Evolutionary conservation across 2,329 filamentous ascomycete genomes (phyloP).

Genomic region (Celoporthe dispersa): DNA sequence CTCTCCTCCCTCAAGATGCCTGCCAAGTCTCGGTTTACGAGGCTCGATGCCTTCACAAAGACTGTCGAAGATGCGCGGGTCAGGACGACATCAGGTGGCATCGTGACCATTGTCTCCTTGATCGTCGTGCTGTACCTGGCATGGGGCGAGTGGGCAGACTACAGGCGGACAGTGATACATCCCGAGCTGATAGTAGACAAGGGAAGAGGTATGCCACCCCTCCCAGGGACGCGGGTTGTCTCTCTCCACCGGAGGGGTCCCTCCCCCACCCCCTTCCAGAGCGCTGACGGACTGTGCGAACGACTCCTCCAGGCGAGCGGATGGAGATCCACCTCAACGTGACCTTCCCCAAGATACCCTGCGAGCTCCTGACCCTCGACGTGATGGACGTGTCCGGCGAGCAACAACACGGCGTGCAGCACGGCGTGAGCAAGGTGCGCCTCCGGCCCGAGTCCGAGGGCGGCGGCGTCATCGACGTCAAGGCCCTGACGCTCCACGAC

Average conservation of each 20-base stretch:
- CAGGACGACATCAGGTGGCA: slow-evolving; percentile 91
- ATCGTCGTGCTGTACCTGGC: slow-evolving; percentile 86
- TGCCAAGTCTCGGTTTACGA: slow-evolving; percentile 89
- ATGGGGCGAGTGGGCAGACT: slow-evolving; percentile 96
- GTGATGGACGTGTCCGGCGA: slow-evolving; percentile 99
- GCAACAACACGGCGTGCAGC: slow-evolving; percentile 90
- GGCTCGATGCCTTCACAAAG: slow-evolving; percentile 98
- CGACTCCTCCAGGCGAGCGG: slow-evolving; percentile 71
- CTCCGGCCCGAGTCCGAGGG: slow-evolving; percentile 74
- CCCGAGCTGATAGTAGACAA: slow-evolving; percentile 97
- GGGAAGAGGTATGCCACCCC: slow-evolving; percentile 71
- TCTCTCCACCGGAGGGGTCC: too few relatives aligned
- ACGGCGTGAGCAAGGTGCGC: slow-evolving; percentile 90
- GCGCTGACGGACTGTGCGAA: slow-evolving; percentile 29
- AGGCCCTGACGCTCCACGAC: slow-evolving; percentile 70
- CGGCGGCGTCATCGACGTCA: slow-evolving; percentile 73
- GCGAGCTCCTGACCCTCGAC: slow-evolving; percentile 93
- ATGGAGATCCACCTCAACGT: slow-evolving; percentile 99
- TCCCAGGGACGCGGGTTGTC: not conserved
- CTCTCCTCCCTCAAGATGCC: slow-evolving; percentile 63
- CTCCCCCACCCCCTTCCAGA: too few relatives aligned
- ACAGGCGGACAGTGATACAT: slow-evolving; percentile 81
- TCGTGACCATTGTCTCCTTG: slow-evolving; percentile 91
- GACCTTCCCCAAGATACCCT: slow-evolving; percentile 90
- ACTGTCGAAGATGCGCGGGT: slow-evolving; percentile 98